Base-by-base conservation (phyloP, 176 grass and related monocot species). In the Hyparrhenia diplandra region DNA sequence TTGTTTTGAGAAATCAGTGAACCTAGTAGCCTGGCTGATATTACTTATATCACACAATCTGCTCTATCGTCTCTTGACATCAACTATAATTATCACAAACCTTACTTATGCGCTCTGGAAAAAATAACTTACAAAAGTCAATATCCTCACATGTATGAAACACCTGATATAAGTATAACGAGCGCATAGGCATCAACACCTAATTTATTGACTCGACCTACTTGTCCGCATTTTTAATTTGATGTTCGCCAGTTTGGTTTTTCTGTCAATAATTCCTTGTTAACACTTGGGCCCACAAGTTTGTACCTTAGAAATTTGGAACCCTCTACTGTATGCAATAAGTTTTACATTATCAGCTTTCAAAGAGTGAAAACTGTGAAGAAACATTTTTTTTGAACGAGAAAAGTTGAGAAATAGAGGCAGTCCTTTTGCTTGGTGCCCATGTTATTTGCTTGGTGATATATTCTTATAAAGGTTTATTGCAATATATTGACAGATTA, bases 401-500 rank as follows among this genome's bases (percentile, higher is more conserved):
- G n/a, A 58, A 58, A 58, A 58, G n/a, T 17, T 37, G 10, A 45
- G 10, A 77, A 85, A 77, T 29, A 64, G 23, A 55, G 17, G 64
- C 25, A 10, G 28, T 12, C 2, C 64, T 64, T 35, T n/a, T n/a
- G n/a, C n/a, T n/a, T n/a, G n/a, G n/a, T n/a, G n/a, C n/a, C n/a
- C n/a, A n/a, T n/a, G n/a, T n/a, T n/a, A n/a, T n/a, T n/a, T 23
- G 25, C 17, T 6, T 25, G 5, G 54, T 36, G 24, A 30, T 4
- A 11, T 37, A 76, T 83, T 67, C 8, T 39, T 18, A 32, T 73
- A 13, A 64, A 61, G 45, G 40, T 34, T 30, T 79, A 23, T 67
- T 55, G 43, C 67, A 35, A 55, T 67, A 11, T 79, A 49, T 10
- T 69, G 24, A 66, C 87, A 99, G 92, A 95, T 99, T 23, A 99